Percentiles rank a stretch among this genome's conserved stretches.
phyloP scores from a whole-genome alignment of 2,329 filamentous ascomycete species.

The Colletotrichum tofieldiae region DNA sequence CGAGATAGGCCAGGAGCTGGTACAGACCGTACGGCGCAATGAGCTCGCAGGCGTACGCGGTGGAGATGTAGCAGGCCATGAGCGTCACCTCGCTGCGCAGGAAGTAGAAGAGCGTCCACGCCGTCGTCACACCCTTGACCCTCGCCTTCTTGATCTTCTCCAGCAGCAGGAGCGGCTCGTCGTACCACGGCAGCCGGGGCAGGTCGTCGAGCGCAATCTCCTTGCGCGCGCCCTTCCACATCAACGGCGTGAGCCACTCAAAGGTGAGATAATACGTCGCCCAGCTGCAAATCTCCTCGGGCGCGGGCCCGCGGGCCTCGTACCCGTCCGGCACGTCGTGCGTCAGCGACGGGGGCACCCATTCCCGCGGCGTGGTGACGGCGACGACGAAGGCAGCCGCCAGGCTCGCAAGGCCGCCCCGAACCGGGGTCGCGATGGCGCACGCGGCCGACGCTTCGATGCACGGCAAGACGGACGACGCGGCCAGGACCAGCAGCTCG shows the following conservation, averaged over 20 bases:
- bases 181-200: slow-evolving; percentile 68
- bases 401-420: slow-evolving; percentile 56
- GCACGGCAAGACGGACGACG: slow-evolving; percentile 61
- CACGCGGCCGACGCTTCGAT: slow-evolving; percentile 55
- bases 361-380: slow-evolving; percentile 64
- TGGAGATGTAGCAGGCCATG: slow-evolving; percentile 62
- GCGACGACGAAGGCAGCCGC: slow-evolving; percentile 58
- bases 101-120: slow-evolving; percentile 62
- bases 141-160: slow-evolving; percentile 61
- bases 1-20: slow-evolving; percentile 66
- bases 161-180: slow-evolving; percentile 66
- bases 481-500: slow-evolving; percentile 54
- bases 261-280: slow-evolving; percentile 67
- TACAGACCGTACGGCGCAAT: slow-evolving; percentile 69
- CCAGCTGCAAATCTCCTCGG: slow-evolving; percentile 70
- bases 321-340: slow-evolving; percentile 57
- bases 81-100: slow-evolving; percentile 58
- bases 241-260: slow-evolving; percentile 65
- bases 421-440: slow-evolving; percentile 46
- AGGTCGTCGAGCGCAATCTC: slow-evolving; percentile 64
- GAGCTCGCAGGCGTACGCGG: slow-evolving; percentile 62
- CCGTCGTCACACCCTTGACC: slow-evolving; percentile 58
- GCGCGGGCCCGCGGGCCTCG: slow-evolving; percentile 57
- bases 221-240: slow-evolving; percentile 63
- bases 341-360: slow-evolving; percentile 61